These are phyloP conservation scores for Pichia scutulata DNA, from an alignment of 805 yeast species.

Conservation along the genomic window DNA sequence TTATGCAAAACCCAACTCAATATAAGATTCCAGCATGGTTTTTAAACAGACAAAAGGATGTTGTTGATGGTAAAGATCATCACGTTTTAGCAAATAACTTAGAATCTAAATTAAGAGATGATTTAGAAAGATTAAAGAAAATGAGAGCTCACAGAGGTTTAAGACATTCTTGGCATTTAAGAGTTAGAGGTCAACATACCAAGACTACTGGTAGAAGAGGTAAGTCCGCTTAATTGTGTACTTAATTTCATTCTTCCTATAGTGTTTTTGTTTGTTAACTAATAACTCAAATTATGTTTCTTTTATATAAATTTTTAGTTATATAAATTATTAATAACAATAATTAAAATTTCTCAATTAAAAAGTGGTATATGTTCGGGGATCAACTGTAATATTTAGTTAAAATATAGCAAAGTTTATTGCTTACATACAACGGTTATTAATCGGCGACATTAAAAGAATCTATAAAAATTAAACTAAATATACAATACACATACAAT, in stretches of 20 bases:
- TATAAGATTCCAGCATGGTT: constrained; percentile 99
- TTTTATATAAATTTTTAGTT: background rate
- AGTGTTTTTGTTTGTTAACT: background rate
- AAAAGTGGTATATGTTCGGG: no score
- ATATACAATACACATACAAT: background rate
- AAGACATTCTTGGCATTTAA: constrained; percentile 99
- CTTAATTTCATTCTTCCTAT: background rate
- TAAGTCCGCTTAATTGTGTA: constrained; percentile 32
- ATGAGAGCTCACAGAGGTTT: constrained; percentile 99
- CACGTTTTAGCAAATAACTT: constrained; percentile 98
- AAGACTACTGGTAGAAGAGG: constrained; percentile 99
- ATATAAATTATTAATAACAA: background rate
- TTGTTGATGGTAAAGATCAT: constrained; percentile 97
- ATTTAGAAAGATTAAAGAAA: constrained; percentile 99
- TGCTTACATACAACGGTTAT: no score
- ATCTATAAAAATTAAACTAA: background rate
- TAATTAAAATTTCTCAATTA: background rate
- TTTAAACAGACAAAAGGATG: constrained; percentile 99
- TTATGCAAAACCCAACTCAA: constrained; percentile 99
- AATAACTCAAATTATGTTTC: constrained; percentile 1
- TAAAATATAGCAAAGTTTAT: background rate
- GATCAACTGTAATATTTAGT: no score
- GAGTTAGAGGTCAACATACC: constrained; percentile 99
- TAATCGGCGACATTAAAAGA: background rate
- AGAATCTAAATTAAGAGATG: constrained; percentile 99